Evolutionary conservation across 331 rosid genomes (phyloP).

Genomic region (Dryas integrifolia): DNA sequence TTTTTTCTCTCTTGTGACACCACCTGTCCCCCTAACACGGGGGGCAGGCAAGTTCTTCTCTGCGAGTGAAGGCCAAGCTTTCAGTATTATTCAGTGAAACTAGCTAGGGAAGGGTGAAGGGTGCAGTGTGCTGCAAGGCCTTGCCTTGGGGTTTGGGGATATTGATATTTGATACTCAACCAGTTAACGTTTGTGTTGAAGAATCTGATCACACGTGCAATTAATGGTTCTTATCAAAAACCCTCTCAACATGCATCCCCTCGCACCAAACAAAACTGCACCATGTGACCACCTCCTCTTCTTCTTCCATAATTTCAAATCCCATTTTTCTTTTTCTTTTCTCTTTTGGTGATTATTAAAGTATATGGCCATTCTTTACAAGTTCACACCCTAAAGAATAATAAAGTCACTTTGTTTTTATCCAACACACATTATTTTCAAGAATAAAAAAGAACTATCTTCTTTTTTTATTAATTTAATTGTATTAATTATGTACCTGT

Average conservation of each 20-base stretch:
- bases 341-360: not conserved
- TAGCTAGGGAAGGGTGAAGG: not conserved
- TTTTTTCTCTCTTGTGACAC: no score
- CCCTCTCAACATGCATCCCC: slow-evolving; percentile 14
- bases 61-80: not conserved
- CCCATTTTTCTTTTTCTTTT: not conserved
- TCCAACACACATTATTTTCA: not conserved
- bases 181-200: slow-evolving; percentile 13
- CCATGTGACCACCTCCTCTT: not conserved
- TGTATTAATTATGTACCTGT: no score
- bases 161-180: slow-evolving; percentile 3
- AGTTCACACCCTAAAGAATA: not conserved
- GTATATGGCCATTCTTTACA: not conserved
- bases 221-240: slow-evolving; percentile 38
- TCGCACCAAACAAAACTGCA: slow-evolving; percentile 7
- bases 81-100: not conserved
- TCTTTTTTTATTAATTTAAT: no score
- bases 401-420: not conserved
- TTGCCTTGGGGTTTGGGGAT: slow-evolving; percentile 13
- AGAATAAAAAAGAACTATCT: no score
- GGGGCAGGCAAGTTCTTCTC: no score
- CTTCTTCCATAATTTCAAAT: not conserved
- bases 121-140: not conserved
- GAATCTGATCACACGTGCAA: slow-evolving; percentile 42
- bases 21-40: no score